Evolutionary conservation across 208 protist species (phyloP).

Genomic region (Acanthamoeba triangularis): DNA sequence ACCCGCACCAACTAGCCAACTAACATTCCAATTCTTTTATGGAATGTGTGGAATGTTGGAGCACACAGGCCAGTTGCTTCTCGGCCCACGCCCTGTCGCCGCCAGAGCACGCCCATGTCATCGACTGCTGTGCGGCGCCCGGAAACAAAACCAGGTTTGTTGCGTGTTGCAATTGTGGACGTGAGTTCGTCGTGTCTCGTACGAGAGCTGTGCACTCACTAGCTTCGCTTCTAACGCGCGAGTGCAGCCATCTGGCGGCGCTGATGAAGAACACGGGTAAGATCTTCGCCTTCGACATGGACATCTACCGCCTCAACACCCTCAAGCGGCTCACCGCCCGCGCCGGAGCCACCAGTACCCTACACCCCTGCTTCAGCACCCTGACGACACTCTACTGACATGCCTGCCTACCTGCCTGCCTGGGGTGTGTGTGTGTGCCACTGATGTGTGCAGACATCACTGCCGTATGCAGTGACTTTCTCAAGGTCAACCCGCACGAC

Average conservation of each 20-base stretch:
- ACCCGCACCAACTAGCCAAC: too few relatives aligned
- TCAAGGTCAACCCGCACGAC: neutral
- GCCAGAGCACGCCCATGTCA: neutral
- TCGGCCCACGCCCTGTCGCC: conserved; percentile 45
- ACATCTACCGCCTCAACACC: neutral
- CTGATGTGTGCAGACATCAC: neutral
- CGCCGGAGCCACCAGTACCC: neutral
- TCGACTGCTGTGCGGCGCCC: conserved; percentile 79
- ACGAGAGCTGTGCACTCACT: too few relatives aligned
- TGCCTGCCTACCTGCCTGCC: neutral
- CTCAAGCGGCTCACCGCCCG: conserved; percentile 10
- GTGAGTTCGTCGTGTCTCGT: too few relatives aligned
- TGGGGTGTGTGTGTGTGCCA: neutral
- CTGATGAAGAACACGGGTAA: conserved; percentile 46
- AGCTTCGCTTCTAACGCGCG: too few relatives aligned
- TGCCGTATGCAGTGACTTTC: neutral
- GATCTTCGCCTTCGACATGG: conserved; percentile 75
- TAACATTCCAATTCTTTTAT: too few relatives aligned
- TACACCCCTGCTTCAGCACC: too few relatives aligned
- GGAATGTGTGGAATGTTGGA: too few relatives aligned
- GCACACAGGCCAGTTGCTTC: conserved; percentile 33
- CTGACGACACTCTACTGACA: neutral
- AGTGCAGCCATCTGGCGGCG: neutral
- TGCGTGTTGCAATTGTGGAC: too few relatives aligned
- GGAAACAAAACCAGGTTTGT: conserved; percentile 76